Evolutionary conservation across 1,284 basidiomycete genomes (phyloP).

Genomic region (Albatrellus sp.): DNA sequence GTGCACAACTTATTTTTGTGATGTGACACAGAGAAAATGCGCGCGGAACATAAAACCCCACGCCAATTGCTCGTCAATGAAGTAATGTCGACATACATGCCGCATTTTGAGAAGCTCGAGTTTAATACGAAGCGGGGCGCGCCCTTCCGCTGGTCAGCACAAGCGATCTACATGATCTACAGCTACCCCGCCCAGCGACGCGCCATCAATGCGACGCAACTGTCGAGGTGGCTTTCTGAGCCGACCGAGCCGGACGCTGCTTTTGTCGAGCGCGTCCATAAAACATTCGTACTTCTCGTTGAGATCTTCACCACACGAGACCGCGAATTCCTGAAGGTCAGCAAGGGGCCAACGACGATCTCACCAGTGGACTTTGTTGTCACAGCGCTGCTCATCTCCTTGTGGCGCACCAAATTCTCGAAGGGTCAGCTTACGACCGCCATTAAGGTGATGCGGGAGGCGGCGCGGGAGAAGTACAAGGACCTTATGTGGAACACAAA

Average conservation of each 20-base stretch:
- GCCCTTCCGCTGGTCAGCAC: conserved; percentile 51
- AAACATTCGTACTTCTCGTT: conserved; percentile 32
- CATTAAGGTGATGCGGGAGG: conserved; percentile 34
- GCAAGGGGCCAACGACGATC: conserved; percentile 30
- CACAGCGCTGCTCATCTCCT: conserved; percentile 37
- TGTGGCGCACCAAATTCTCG: conserved; percentile 24
- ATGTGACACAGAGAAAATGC: conserved; percentile 53
- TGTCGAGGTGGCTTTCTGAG: conserved; percentile 44
- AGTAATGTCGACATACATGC: conserved; percentile 1
- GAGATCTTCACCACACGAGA: conserved; percentile 24
- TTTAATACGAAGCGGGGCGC: conserved; percentile 34
- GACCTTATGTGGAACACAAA: conserved; percentile 10
- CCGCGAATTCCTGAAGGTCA: conserved; percentile 17
- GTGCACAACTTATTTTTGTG: background rate
- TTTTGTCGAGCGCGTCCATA: conserved; percentile 24
- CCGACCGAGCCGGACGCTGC: conserved; percentile 18
- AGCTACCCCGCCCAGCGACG: conserved; percentile 21
- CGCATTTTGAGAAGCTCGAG: conserved; percentile 4
- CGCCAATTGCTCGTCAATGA: conserved; percentile 6
- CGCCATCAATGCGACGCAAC: conserved; percentile 20
- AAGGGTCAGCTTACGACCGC: conserved; percentile 27
- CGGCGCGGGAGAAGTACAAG: conserved; percentile 25
- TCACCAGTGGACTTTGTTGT: conserved; percentile 54
- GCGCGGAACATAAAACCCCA: conserved; percentile 38
- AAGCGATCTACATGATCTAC: conserved; percentile 38